Evolutionary conservation across 306 rosid species (phyloP), one percentile per base, ranked within the genome.

Genomic region (Castanea mollissima): DNA sequence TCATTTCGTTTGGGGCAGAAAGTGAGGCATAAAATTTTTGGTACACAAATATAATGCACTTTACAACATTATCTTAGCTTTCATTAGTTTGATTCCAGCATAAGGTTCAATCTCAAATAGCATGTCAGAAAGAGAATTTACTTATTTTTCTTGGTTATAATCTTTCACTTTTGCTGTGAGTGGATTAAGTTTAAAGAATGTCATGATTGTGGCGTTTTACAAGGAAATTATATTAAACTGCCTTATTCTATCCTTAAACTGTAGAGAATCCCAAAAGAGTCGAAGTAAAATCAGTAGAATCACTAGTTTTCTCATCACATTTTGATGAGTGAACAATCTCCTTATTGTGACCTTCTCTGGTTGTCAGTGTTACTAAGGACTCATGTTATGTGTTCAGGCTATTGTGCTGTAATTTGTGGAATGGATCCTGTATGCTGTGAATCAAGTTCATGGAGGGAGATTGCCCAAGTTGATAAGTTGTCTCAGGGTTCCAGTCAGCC

Each of bases 371-470:
- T 80, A 63, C 72, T 55, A 64, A 80, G 74, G 74, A 74, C 59
- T 73, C 1, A 56, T 76, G 7, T 52, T 73, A n/a, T 25, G 16
- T 59, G 19, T 71, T 81, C 94, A 94, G 99, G 94, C 79, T 92
- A 92, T 88, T 83, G 80, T 74, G 97, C 93, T 27, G 87, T 94
- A 70, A 80, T 94, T 79, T 86, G 97, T 91, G 99, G 99, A 86
- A 91, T 92, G 98, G 98, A 94, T 91, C 97, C 93, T 29, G 85
- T 94, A 71, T 94, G 98, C 83, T 76, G 90, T 74, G 99, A 94
- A 89, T 90, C 99, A 75, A 87, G 88, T 81, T 84, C 97, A 35
- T 94, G 99, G 99, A 94, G 88, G 93, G 92, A 94, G 79, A 90
- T 89, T 79, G 97, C 97, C 35, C 92, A 92, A 65, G 90, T 94